phyloP scores from a whole-genome alignment of 768 basidiomycete species.

The Lyophyllum decastes region DNA sequence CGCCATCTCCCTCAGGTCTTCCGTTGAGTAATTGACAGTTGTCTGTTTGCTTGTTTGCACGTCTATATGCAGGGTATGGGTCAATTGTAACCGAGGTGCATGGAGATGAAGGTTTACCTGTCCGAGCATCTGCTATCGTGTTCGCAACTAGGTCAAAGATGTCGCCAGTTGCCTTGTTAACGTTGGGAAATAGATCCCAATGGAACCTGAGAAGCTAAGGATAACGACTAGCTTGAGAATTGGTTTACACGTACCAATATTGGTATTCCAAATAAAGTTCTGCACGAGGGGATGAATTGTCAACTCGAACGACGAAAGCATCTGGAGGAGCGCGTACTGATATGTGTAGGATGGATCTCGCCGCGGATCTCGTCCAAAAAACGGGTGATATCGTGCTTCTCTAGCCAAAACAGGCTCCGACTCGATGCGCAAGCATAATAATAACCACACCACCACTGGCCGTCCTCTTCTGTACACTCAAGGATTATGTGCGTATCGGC shows the following conservation, averaged over 20 bases:
- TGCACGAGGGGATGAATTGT: neutral
- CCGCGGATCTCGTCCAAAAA: constrained; percentile 3
- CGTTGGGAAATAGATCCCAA: constrained; percentile 12
- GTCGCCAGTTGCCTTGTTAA: neutral
- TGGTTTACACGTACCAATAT: constrained; percentile 8
- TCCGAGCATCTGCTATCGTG: constrained; percentile 9
- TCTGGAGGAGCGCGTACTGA: neutral
- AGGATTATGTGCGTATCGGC: constrained; percentile 4
- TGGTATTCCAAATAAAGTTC: constrained; percentile 10
- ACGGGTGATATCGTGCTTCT: neutral
- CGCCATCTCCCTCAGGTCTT: constrained; percentile 11
- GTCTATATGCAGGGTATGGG: neutral
- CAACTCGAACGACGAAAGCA: neutral
- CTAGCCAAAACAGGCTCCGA: constrained; percentile 13
- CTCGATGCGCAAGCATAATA: constrained; percentile 8
- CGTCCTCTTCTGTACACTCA: neutral
- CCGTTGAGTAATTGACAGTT: constrained; percentile 1
- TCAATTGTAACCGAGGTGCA: neutral
- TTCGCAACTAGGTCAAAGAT: constrained; percentile 2
- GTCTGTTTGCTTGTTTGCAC: constrained; percentile 1
- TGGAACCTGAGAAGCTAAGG: constrained; percentile 4
- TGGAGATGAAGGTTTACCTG: neutral
- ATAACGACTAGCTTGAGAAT: neutral
- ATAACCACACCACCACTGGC: constrained; percentile 8
- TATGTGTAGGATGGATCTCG: neutral